Evolutionary conservation across 129 eudicot genomes (phyloP).

Genomic region (Dittrichia graveolens): DNA sequence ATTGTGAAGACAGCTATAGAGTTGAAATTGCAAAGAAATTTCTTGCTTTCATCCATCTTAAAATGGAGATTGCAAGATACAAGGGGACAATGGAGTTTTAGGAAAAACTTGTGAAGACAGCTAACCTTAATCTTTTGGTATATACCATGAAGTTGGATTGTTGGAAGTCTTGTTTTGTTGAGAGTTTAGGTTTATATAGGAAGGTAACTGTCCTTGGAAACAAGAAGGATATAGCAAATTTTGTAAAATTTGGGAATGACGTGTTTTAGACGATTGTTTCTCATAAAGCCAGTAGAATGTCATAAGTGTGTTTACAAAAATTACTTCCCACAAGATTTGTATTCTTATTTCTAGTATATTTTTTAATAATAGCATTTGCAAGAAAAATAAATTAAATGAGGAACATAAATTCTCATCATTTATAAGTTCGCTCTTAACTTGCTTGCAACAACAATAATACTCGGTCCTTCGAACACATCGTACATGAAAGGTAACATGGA

Average conservation of each 20-base stretch:
- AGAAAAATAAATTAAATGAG: too few relatives aligned
- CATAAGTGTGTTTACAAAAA: too few relatives aligned
- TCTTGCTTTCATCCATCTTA: constrained; percentile 34
- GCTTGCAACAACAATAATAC: too few relatives aligned
- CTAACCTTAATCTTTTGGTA: constrained; percentile 25
- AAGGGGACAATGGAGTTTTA: not conserved
- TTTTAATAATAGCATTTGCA: too few relatives aligned
- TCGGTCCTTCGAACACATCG: too few relatives aligned
- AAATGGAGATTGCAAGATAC: constrained; percentile 20
- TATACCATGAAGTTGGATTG: constrained; percentile 19
- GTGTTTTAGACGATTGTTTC: not conserved
- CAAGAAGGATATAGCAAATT: not conserved
- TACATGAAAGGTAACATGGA: too few relatives aligned
- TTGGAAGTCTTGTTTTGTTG: constrained; percentile 26
- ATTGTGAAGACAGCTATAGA: too few relatives aligned
- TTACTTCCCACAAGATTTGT: too few relatives aligned
- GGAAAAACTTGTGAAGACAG: constrained; percentile 23
- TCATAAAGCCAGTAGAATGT: too few relatives aligned
- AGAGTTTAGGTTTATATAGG: constrained; percentile 20
- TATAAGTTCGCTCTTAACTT: too few relatives aligned
- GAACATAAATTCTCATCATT: too few relatives aligned
- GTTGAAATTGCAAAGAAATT: constrained; percentile 1
- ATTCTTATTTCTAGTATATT: too few relatives aligned
- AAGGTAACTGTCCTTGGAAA: constrained; percentile 19
- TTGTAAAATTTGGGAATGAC: constrained; percentile 15